Conservation (phyloP, 352 stramenopile genomes). For the Thalassiosira allenii region DNA sequence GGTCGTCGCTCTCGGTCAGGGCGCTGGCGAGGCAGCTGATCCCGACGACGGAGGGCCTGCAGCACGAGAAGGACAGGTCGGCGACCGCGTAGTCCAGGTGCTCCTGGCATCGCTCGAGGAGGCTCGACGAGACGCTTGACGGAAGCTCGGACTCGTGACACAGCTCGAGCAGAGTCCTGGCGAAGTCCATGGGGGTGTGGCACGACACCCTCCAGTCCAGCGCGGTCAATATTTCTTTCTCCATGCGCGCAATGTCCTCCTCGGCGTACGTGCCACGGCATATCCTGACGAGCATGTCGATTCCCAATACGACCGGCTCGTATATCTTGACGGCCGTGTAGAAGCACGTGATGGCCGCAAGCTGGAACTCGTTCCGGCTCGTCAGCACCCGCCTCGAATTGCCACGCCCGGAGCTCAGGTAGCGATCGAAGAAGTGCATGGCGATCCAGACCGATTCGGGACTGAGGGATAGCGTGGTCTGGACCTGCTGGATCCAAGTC, state of each 20-base stretch:
- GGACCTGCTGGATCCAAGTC: constrained; percentile 42
- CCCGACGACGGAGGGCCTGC: constrained; percentile 34
- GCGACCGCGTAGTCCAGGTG: constrained; percentile 21
- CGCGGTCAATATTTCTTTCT: constrained; percentile 63
- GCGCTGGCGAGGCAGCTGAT: constrained; percentile 24
- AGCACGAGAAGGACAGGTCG: constrained; percentile 39
- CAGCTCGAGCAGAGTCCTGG: constrained; percentile 63
- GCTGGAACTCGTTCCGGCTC: constrained; percentile 66
- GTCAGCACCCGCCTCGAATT: constrained; percentile 10
- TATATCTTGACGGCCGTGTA: constrained; percentile 81
- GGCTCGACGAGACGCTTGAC: constrained; percentile 2
- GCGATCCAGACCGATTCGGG: constrained; percentile 45
- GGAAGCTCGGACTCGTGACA: constrained; percentile 39
- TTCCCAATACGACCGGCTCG: constrained; percentile 39
- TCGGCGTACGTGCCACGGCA: constrained; percentile 68
- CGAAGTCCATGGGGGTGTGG: constrained; percentile 65
- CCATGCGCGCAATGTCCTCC: constrained; percentile 72
- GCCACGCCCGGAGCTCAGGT: constrained; percentile 32
- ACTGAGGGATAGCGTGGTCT: constrained; percentile 24
- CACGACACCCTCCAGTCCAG: constrained; percentile 74
- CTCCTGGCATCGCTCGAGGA: constrained; percentile 16
- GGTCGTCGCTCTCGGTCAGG: constrained; percentile 14
- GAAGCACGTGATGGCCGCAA: constrained; percentile 78
- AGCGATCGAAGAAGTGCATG: constrained; percentile 58
- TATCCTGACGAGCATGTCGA: constrained; percentile 63